phyloP scores from a whole-genome alignment of 2,329 filamentous ascomycete species.

The Westerdykella aurantiaca region DNA sequence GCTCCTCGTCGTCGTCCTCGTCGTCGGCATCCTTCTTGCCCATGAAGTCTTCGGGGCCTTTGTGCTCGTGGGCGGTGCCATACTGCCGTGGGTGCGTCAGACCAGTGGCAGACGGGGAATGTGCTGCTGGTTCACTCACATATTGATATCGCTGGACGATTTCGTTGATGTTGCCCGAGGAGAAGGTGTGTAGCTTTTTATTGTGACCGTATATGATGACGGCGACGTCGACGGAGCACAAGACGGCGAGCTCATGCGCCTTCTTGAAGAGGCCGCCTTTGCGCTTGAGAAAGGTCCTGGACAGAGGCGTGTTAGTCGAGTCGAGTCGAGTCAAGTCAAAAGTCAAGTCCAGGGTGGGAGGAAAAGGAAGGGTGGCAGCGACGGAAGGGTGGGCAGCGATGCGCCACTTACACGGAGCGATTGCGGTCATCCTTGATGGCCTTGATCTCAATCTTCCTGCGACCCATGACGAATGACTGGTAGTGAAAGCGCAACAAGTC shows the following conservation, averaged over 20 bases:
- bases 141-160: slow-evolving; percentile 85
- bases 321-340: neutral
- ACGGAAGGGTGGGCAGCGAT: neutral
- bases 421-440: slow-evolving; percentile 98
- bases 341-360: slow-evolving; percentile 3
- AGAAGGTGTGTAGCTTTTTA: slow-evolving; percentile 98
- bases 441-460: slow-evolving; percentile 99
- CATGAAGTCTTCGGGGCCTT: slow-evolving; percentile 87
- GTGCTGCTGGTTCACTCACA: slow-evolving; percentile 51
- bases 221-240: slow-evolving; percentile 96
- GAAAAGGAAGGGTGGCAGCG: neutral
- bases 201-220: slow-evolving; percentile 99
- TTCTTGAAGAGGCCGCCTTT: slow-evolving; percentile 99
- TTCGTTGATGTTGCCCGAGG: slow-evolving; percentile 86
- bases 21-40: slow-evolving; percentile 66
- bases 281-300: slow-evolving; percentile 92
- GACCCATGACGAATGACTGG: slow-evolving; percentile 62
- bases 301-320: slow-evolving; percentile 7
- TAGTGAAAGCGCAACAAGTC: slow-evolving; percentile 14
- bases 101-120: slow-evolving; percentile 13
- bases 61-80: slow-evolving; percentile 89
- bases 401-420: slow-evolving; percentile 77
- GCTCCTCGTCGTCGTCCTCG: slow-evolving; percentile 70
- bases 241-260: slow-evolving; percentile 94
- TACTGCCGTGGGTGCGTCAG: slow-evolving; percentile 53